Conservation (phyloP, 1,284 basidiomycete genomes). For the Microbotryum silenes-acaulis region DNA sequence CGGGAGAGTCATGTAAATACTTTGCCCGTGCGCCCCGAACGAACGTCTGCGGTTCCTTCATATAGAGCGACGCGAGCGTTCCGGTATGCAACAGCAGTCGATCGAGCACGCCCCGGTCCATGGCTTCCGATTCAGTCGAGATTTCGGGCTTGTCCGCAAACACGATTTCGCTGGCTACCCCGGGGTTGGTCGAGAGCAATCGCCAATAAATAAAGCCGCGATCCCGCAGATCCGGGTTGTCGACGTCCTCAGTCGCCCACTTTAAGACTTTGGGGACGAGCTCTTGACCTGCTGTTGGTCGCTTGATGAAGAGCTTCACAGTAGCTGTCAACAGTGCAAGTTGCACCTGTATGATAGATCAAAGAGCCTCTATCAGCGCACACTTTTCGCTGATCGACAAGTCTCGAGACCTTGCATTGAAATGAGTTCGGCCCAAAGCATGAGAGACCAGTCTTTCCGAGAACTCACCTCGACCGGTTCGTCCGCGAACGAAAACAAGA, state of each 20-base stretch:
- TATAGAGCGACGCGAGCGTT: constrained; percentile 36
- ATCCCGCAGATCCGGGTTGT: constrained; percentile 94
- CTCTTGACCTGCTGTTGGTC: constrained; percentile 78
- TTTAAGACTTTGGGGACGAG: constrained; percentile 93
- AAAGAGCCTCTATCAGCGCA: too few species aligned
- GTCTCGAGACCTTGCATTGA: background rate
- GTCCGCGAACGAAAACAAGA: constrained; percentile 84
- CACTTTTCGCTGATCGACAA: too few species aligned
- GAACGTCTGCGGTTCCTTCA: constrained; percentile 34
- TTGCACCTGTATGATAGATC: constrained; percentile 62
- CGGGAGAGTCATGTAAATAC: constrained; percentile 34
- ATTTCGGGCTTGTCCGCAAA: constrained; percentile 84
- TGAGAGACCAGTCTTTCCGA: too few species aligned
- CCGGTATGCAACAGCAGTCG: constrained; percentile 51
- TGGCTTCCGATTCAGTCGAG: constrained; percentile 93
- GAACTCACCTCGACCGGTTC: constrained; percentile 73
- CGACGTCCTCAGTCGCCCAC: constrained; percentile 93
- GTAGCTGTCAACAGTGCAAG: constrained; percentile 87
- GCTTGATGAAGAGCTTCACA: constrained; percentile 95
- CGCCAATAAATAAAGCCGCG: constrained; percentile 99
- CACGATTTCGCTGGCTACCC: constrained; percentile 83
- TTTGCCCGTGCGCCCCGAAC: constrained; percentile 30
- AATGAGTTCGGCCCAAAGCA: background rate
- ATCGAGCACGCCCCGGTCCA: constrained; percentile 91
- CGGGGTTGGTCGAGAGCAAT: constrained; percentile 85